Conservation (phyloP, 2,329 filamentous ascomycete genomes). For the Alternaria brassicae region DNA sequence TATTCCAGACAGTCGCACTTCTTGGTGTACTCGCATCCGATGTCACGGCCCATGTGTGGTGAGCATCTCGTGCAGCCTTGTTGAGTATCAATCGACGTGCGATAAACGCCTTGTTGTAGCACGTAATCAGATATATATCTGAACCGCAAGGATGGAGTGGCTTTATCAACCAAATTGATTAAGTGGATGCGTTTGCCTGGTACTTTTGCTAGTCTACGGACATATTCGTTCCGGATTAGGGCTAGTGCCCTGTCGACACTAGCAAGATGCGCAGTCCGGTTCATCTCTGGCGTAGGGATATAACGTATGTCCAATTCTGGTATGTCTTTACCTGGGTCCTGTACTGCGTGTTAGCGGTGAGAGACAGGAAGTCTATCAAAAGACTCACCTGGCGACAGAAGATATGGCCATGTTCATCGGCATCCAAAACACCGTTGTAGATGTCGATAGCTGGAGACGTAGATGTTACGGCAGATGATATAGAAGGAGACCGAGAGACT, state of each 20-base stretch:
- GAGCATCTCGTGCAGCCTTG: constrained; percentile 71
- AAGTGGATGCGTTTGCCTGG: constrained; percentile 60
- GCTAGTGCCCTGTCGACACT: constrained; percentile 43
- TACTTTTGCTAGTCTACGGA: constrained; percentile 36
- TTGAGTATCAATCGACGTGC: constrained; percentile 67
- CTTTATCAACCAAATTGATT: constrained; percentile 66
- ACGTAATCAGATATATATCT: constrained; percentile 71
- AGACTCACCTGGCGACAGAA: constrained; percentile 42
- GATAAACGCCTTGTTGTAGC: constrained; percentile 64
- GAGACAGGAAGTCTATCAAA: not conserved
- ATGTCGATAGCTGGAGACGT: constrained; percentile 22
- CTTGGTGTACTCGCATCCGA: constrained; percentile 68
- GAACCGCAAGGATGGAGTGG: constrained; percentile 67
- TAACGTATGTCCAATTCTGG: constrained; percentile 38
- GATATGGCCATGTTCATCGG: constrained; percentile 48
- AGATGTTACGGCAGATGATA: constrained; percentile 20
- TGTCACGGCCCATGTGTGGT: constrained; percentile 59
- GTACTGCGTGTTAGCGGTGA: not conserved
- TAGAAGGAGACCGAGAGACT: constrained; percentile 32
- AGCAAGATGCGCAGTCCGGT: constrained; percentile 32
- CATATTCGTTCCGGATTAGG: constrained; percentile 51
- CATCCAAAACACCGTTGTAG: constrained; percentile 53
- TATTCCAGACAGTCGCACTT: constrained; percentile 74
- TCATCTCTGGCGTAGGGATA: constrained; percentile 50
- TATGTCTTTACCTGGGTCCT: constrained; percentile 29